Evolutionary conservation across 192 early-diverging fungal genomes (phyloP).

Genomic region (Linderina pennispora): DNA sequence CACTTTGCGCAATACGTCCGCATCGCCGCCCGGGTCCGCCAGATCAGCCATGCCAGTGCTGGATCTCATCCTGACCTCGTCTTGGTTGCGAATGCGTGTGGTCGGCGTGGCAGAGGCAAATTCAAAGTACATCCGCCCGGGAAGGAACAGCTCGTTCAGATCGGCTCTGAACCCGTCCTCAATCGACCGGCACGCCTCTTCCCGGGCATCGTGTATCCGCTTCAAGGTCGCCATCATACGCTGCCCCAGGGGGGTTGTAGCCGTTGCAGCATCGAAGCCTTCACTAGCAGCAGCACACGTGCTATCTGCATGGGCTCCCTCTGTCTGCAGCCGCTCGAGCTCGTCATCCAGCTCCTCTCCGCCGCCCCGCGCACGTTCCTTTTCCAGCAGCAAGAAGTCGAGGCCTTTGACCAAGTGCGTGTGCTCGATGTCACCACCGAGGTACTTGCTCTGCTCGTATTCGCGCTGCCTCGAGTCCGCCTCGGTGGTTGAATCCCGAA

Average conservation of each 20-base stretch:
- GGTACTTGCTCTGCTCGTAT: slow-evolving; percentile 80
- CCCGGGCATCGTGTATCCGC: slow-evolving; percentile 27
- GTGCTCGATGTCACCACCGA: slow-evolving; percentile 80
- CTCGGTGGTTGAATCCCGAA: background rate
- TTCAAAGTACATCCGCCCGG: slow-evolving; percentile 71
- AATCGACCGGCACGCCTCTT: slow-evolving; percentile 40
- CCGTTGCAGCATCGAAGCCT: background rate
- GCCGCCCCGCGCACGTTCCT: slow-evolving; percentile 49
- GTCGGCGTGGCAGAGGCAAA: slow-evolving; percentile 69
- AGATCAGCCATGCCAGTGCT: background rate
- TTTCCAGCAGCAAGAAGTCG: slow-evolving; percentile 76
- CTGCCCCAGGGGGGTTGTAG: slow-evolving; percentile 2
- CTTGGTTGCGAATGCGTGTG: slow-evolving; percentile 65
- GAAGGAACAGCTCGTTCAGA: slow-evolving; percentile 64
- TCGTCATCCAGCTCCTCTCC: slow-evolving; percentile 44
- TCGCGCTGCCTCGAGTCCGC: background rate
- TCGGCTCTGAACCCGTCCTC: slow-evolving; percentile 31
- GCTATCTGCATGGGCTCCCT: background rate
- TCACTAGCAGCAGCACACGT: background rate
- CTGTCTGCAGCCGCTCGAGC: slow-evolving; percentile 17
- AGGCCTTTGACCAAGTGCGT: slow-evolving; percentile 93
- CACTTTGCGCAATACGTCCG: slow-evolving; percentile 20
- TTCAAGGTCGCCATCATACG: slow-evolving; percentile 34
- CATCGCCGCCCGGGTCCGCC: background rate
- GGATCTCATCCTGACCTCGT: slow-evolving; percentile 50